phyloP scores from a whole-genome alignment of 176 grass and related monocot species.

The Avena sativa region DNA sequence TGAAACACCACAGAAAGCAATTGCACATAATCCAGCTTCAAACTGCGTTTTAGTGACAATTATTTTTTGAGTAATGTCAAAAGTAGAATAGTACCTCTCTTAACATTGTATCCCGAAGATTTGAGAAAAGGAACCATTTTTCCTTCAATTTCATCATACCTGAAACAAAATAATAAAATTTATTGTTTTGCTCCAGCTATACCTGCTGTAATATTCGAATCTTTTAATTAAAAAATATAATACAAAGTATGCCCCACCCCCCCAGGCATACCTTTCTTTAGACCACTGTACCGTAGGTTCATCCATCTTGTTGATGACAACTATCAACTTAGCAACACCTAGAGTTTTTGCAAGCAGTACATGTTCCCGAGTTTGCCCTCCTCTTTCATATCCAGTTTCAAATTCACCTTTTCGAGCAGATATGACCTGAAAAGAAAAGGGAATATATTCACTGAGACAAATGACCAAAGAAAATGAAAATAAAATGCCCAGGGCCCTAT shows the following conservation, averaged over 20 bases:
- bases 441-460: background rate
- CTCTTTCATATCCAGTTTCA: conserved; percentile 89
- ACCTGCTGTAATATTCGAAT: background rate
- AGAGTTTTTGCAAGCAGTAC: conserved; percentile 89
- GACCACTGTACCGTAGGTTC: conserved; percentile 83
- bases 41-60: background rate
- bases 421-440: conserved; percentile 59
- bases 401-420: conserved; percentile 96
- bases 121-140: conserved; percentile 90
- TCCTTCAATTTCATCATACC: conserved; percentile 90
- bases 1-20: background rate
- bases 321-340: conserved; percentile 80
- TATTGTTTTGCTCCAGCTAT: conserved; percentile 19
- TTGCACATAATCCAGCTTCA: background rate
- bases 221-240: background rate
- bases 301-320: conserved; percentile 94
- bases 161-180: conserved; percentile 45
- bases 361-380: conserved; percentile 86
- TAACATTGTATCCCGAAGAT: conserved; percentile 91
- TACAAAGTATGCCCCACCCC: background rate
- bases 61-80: background rate
- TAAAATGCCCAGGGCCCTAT: conserved; percentile 21
- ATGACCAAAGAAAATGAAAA: background rate
- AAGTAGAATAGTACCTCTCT: conserved; percentile 63
- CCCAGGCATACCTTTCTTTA: conserved; percentile 67